phyloP scores from a whole-genome alignment of 2,329 filamentous ascomycete genomes.

The Talaromyces rugulosus region DNA sequence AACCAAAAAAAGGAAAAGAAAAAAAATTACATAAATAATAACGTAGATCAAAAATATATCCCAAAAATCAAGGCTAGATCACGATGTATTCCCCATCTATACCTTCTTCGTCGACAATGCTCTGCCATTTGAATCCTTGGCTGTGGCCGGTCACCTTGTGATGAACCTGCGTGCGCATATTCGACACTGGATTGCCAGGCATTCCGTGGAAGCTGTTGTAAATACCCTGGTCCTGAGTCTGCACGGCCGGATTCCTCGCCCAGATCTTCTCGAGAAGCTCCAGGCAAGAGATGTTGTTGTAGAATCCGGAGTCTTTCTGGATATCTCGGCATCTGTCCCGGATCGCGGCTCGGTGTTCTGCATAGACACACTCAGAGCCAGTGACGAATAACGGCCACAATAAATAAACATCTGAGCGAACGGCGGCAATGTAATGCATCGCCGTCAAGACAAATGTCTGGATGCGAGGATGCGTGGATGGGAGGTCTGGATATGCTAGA shows the following conservation, averaged over 20 bases:
- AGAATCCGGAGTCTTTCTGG: slow-evolving; percentile 82
- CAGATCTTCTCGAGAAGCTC: slow-evolving; percentile 84
- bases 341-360: slow-evolving; percentile 73
- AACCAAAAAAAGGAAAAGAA: not conserved
- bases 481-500: slow-evolving; percentile 69
- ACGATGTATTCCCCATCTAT: slow-evolving; percentile 30
- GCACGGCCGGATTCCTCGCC: slow-evolving; percentile 41
- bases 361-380: slow-evolving; percentile 82
- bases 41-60: not conserved
- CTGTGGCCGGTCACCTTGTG: slow-evolving; percentile 3
- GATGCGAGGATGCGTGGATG: slow-evolving; percentile 71
- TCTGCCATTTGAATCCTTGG: slow-evolving; percentile 26
- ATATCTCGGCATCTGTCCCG: slow-evolving; percentile 79
- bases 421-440: slow-evolving; percentile 74
- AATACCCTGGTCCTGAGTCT: not conserved
- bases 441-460: slow-evolving; percentile 78
- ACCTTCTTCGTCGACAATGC: slow-evolving; percentile 24
- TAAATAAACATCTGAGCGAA: slow-evolving; percentile 81
- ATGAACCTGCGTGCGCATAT: slow-evolving; percentile 7
- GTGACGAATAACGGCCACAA: slow-evolving; percentile 91
- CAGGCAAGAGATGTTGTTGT: slow-evolving; percentile 84
- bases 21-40: not conserved
- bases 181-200: slow-evolving; percentile 9
- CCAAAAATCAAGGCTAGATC: slow-evolving; percentile 15
- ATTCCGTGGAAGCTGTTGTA: slow-evolving; percentile 2